Evolutionary conservation across 306 rosid genomes (phyloP), one percentile per base, ranked within the genome.

Genomic region (Cucurbita maxima): DNA sequence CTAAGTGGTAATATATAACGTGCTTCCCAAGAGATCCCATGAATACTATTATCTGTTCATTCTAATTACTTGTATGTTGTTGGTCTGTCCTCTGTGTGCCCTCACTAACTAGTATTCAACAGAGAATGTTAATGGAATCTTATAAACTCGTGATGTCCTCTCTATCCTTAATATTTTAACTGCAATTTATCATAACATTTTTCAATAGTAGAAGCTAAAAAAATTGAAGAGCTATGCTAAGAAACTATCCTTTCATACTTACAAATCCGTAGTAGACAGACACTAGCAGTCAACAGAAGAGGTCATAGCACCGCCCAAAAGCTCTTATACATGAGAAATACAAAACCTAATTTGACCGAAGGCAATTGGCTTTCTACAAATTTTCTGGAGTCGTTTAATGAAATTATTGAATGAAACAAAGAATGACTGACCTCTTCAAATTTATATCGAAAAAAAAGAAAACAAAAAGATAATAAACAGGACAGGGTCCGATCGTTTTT

Each of bases 381-480:
- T 67, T 68, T 40, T 19, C 72, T 47, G 5, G 71, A n/a, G 51
- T 67, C 54, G 5, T 9, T 40, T 13, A 20, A 43, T 43, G 72
- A 19, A 45, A 67, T 67, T 22, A 68, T 68, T 68, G 55, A 68
- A 47, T 45, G 56, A 47, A 68, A 68, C 56, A 68, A 68, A 44
- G 57, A 68, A 68, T 68, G 56, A 22, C 20, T 14, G 51, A n/a
- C 43, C 59, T 16, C 59, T 47, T 69, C 45, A 51, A 71, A 71
- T 25, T 3, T 22, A 71, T 51, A 70, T 34, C n/a, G 8, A 5
- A 71, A 53, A 36, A 9, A 25, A 9, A 5, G 34, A 71, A 73
- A 43, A 12, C 47, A 72, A 55, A 57, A 67, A 75, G 55, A 67
- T 43, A 51, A 43, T 38, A 30, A 30, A 80, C 43, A 81, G 44